Percentiles rank a stretch among this genome's conserved stretches.
These are phyloP conservation scores for Hemisphaericaspora xylanilytica DNA, from an alignment of 1,139 yeast genomes.

Conservation along the genomic window DNA sequence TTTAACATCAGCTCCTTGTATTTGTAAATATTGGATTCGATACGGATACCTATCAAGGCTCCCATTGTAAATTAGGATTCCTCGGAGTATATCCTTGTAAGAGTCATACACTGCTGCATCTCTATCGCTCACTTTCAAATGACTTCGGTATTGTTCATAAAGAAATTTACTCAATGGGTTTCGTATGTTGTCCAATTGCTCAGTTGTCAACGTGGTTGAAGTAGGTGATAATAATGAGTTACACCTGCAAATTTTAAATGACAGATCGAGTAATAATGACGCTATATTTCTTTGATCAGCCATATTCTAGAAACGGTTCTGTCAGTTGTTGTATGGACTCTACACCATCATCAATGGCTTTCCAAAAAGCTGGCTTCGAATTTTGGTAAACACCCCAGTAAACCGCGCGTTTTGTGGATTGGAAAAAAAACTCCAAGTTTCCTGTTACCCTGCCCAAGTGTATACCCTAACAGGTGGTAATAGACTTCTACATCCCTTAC, in stretches of 20 bases:
- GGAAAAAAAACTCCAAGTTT: too few species aligned
- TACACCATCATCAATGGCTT: too few species aligned
- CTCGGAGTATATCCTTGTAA: constrained; percentile 10
- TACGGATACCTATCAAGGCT: constrained; percentile 5
- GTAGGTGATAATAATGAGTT: constrained; percentile 13
- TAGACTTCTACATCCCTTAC: too few species aligned
- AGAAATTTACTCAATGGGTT: constrained; percentile 14
- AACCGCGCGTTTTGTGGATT: too few species aligned
- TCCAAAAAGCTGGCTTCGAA: too few species aligned
- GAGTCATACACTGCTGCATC: constrained; percentile 13
- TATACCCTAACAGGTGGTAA: too few species aligned
- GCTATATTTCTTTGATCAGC: constrained; percentile 8
- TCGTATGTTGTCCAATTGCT: constrained; percentile 14
- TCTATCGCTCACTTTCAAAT: constrained; percentile 10
- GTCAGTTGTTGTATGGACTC: too few species aligned
- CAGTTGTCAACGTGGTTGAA: constrained; percentile 8
- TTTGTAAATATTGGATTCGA: constrained; percentile 11
- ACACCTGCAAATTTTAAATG: constrained; percentile 19
- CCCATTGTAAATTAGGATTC: constrained; percentile 9
- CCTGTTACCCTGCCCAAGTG: too few species aligned
- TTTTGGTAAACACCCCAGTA: too few species aligned
- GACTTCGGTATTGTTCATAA: constrained; percentile 11
- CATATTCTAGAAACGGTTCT: constrained; percentile 1
- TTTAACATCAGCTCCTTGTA: constrained; percentile 7
- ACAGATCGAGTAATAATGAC: constrained; percentile 15